Conservation (phyloP, 108 stramenopile species). For the Asterionellopsis glacialis region DNA sequence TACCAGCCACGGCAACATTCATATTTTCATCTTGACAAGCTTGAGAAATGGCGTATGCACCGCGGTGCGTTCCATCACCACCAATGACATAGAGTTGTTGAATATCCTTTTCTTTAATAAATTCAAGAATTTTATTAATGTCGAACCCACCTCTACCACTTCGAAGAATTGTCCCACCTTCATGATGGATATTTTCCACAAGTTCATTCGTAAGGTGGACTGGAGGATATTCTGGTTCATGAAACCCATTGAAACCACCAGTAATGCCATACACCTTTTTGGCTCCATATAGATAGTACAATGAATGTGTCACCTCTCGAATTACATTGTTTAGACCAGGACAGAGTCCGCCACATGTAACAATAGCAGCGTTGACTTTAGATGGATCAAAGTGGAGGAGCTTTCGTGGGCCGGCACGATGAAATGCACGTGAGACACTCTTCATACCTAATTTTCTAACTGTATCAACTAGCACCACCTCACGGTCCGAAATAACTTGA, state of each 20-base stretch:
- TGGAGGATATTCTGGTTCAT: slow-evolving; percentile 16
- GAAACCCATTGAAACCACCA: slow-evolving; percentile 76
- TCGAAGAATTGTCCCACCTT: slow-evolving; percentile 76
- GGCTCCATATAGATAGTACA: slow-evolving; percentile 51
- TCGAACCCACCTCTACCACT: slow-evolving; percentile 80
- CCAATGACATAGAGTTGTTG: slow-evolving; percentile 76
- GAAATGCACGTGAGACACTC: slow-evolving; percentile 44
- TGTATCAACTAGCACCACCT: slow-evolving; percentile 67
- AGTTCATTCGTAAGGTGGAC: slow-evolving; percentile 19
- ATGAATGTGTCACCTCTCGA: slow-evolving; percentile 56
- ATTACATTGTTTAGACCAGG: slow-evolving; percentile 76
- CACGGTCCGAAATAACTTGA: slow-evolving; percentile 40
- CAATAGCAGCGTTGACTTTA: slow-evolving; percentile 84
- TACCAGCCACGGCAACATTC: slow-evolving; percentile 67
- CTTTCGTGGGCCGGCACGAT: slow-evolving; percentile 72
- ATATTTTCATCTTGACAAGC: slow-evolving; percentile 31
- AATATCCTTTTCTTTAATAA: slow-evolving; percentile 34
- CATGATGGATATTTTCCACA: slow-evolving; percentile 67
- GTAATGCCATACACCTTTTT: slow-evolving; percentile 57
- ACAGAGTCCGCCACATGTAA: slow-evolving; percentile 56
- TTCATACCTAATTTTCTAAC: slow-evolving; percentile 43
- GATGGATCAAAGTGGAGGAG: slow-evolving; percentile 82
- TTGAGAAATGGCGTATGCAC: slow-evolving; percentile 48
- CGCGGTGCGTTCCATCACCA: slow-evolving; percentile 89
- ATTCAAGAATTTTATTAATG: slow-evolving; percentile 47